These are phyloP conservation scores for Nicotiana rustica DNA, from an alignment of 305 asterid species.

Conservation along the genomic window DNA sequence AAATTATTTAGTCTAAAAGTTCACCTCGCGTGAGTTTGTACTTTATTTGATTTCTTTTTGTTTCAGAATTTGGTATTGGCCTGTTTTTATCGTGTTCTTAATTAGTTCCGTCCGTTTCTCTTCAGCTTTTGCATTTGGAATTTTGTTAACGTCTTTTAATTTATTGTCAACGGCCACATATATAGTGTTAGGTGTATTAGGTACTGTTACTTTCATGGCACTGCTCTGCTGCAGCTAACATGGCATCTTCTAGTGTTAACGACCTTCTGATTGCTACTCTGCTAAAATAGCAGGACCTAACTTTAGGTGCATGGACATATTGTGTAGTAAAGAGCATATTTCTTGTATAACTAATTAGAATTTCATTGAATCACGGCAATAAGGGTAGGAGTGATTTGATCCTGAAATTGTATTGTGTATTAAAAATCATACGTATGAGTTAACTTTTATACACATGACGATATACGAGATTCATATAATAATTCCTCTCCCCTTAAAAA, in stretches of 20 bases:
- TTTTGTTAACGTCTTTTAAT: background rate
- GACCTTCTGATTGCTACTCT: background rate
- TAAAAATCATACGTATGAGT: too few relatives aligned
- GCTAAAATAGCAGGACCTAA: background rate
- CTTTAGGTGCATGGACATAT: too few relatives aligned
- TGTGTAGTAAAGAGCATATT: too few relatives aligned
- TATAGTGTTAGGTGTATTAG: background rate
- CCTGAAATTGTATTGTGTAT: too few relatives aligned
- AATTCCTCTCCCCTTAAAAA: too few relatives aligned
- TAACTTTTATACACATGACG: too few relatives aligned
- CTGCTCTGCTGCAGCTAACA: background rate
- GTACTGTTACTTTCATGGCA: constrained; percentile 29
- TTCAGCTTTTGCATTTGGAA: constrained; percentile 20
- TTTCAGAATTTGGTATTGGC: too few relatives aligned
- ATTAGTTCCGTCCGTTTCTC: background rate
- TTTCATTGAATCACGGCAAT: too few relatives aligned
- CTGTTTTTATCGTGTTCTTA: background rate
- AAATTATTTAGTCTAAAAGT: background rate
- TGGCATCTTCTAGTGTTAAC: constrained; percentile 19
- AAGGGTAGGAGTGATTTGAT: too few relatives aligned
- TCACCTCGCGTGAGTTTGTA: background rate
- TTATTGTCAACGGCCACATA: constrained; percentile 10
- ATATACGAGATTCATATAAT: too few relatives aligned
- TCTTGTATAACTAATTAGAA: too few relatives aligned
- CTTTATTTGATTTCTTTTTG: background rate